These are phyloP conservation scores for Salvia miltiorrhiza DNA, from an alignment of 257 asterid species.

Conservation along the genomic window DNA sequence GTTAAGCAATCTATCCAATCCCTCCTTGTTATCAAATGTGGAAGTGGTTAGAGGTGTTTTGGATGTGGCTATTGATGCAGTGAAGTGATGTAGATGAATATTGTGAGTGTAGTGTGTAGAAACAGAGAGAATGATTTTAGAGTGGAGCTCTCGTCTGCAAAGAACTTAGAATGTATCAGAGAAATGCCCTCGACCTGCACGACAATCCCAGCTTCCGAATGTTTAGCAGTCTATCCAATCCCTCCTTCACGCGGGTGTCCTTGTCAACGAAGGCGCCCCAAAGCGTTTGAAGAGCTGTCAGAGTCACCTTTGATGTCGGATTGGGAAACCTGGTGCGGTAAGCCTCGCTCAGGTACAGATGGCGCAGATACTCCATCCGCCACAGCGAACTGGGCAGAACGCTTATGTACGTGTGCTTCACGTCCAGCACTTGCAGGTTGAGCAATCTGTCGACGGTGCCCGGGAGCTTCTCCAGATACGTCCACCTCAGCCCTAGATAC, in stretches of 20 bases:
- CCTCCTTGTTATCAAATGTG: no score
- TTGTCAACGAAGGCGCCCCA: conserved; percentile 35
- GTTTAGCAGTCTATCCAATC: conserved; percentile 5
- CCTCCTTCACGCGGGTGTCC: conserved; percentile 15
- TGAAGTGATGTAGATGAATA: no score
- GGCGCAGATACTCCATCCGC: conserved; percentile 27
- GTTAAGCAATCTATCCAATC: no score
- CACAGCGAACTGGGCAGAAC: conserved; percentile 30
- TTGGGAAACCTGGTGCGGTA: conserved; percentile 25
- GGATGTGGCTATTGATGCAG: no score
- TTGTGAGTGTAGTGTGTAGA: no score
- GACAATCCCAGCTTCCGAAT: conserved; percentile 26
- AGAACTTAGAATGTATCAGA: no score
- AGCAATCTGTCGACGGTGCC: conserved; percentile 13
- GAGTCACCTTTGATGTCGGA: conserved; percentile 9
- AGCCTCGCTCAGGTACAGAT: conserved; percentile 32
- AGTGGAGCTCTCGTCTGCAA: no score
- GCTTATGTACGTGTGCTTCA: conserved; percentile 32
- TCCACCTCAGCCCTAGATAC: conserved; percentile 33
- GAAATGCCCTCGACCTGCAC: no score
- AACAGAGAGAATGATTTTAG: no score
- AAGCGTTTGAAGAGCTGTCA: conserved; percentile 21
- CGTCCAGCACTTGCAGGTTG: conserved; percentile 26
- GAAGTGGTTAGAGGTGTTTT: no score
- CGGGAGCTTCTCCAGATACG: conserved; percentile 25